A percentile compares a stretch with the other conserved stretches of the same genome.
These are phyloP conservation scores for Aegilops tauschii DNA, from an alignment of 176 grass and related monocot species.

Conservation along the genomic window DNA sequence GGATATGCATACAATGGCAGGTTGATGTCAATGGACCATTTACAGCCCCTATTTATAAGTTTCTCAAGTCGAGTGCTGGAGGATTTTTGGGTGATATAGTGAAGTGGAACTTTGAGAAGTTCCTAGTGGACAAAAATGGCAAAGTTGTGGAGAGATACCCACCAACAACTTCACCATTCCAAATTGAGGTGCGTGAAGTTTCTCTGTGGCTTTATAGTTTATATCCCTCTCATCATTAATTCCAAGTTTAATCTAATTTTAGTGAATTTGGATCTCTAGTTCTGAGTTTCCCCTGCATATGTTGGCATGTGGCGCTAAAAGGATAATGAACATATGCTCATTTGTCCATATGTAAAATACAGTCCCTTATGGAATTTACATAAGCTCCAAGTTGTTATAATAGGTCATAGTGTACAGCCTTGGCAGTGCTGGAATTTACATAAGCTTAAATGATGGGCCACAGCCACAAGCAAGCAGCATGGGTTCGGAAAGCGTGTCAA, in stretches of 20 bases:
- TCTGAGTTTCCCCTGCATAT: neutral
- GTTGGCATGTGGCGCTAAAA: neutral
- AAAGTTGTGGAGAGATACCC: conserved; percentile 96
- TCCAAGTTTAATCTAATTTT: neutral
- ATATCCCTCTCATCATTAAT: neutral
- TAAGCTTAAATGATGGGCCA: neutral
- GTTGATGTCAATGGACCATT: conserved; percentile 97
- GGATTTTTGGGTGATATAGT: conserved; percentile 94
- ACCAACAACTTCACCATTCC: conserved; percentile 96
- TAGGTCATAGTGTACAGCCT: neutral
- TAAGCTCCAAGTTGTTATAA: neutral
- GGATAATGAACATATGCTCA: neutral
- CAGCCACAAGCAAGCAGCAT: neutral
- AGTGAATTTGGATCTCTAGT: neutral
- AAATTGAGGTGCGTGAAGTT: conserved; percentile 72
- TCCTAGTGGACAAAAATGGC: conserved; percentile 89
- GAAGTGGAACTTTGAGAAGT: conserved; percentile 99
- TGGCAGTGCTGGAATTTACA: neutral
- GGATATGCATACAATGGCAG: conserved; percentile 42
- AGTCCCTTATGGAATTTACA: neutral
- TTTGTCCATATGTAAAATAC: neutral
- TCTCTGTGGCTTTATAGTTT: neutral
- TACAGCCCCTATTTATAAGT: conserved; percentile 89
- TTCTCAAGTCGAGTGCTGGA: conserved; percentile 94
- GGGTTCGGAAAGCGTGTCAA: neutral